Base-by-base conservation (phyloP, 495 filamentous ascomycete genomes). In the Hypoxylon rickii region DNA sequence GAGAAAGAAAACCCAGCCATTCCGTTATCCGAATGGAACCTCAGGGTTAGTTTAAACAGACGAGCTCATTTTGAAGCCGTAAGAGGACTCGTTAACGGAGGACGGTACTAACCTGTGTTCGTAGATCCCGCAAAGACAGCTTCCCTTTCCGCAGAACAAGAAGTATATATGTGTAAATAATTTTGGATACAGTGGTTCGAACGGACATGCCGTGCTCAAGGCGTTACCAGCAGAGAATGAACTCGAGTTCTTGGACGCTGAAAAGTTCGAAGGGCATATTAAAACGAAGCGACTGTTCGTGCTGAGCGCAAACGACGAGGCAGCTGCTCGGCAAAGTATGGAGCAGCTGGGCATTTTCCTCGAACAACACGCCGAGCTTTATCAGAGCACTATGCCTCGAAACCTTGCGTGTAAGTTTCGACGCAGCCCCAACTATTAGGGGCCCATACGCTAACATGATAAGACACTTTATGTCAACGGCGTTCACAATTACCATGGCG, bases 1-100 rank as follows among this genome's bases (percentile, higher is more conserved):
- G 71, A 77, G 70, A 71, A 73, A 12, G 68, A 79, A 3, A 88
- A 84, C 44, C 73, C 81, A 33, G 71, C 67, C 40, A 79, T 77
- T 31, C 73, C 74, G 3, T 74, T 76, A 58, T 69, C 72, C 29
- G 70, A 76, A 38, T 77, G 74, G 72, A 71, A 74, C 33, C 39
- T 78, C 16, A 74, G 76, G 51, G 74, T 63, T 7, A 50, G 59
- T 57, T 43, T 15, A 20, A 13, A 20, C 8, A 39, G 55, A 44
- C 20, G 21, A 34, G 15, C 15, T 6, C 11, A n/a, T 6, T 7
- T 38, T 1, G 19, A 51, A 21, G 12, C 5, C 11, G 13, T 32
- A 3, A 17, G 21, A 22, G n/a, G 40, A 24, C 4, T 11, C n/a
- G 19, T n/a, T 4, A 20, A 44, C 2, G 3, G 13, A 16, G 21